Base-by-base conservation (phyloP, 1,284 basidiomycete species). In the Cystobasidium sp. region DNA sequence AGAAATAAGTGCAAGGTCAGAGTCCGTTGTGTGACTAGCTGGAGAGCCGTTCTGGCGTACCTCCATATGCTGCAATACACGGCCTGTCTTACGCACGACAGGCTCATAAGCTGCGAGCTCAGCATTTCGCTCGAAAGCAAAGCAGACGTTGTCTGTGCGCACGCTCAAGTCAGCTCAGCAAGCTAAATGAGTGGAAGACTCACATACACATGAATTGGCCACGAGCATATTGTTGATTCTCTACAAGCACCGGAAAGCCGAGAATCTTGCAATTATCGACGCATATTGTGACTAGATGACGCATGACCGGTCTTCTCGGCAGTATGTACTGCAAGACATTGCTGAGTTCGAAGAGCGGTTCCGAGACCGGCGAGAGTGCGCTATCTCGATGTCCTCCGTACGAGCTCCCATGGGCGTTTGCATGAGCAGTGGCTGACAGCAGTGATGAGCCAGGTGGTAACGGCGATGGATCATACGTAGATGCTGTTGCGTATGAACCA, bases 31-130 rank as follows among this genome's bases (percentile, higher is more conserved):
- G 12, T 22, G 1, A 5, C 31, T 31, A 63, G 37, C 7, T 7
- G 9, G 16, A 59, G 56, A 16, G 14, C 14, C 9, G 37, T 39
- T 43, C 55, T 49, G 22, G 24, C 74, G 47, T 79, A 94, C 94
- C 87, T 99, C 96, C 81, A 95, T 90, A 52, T 89, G 84, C 24
- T 89, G 88, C 74, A 99, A 84, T 37, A 97, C 92, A 31, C 95
- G 88, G 75, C 91, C 94, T 64, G 94, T 90, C 85, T 99, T 99
- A 61, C 96, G 88, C 12, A 98, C 94, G 67, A 99, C 88, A 0
- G 95, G 93, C 80, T 99, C 96, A 82, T 97, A 99, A 70, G 93
- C 94, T 79, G 92, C 92, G 53, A 97, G 84, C 80, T 96, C 94
- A 1, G 94, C 92, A 31, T 87, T 86, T 49, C 89, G 88, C 12